Evolutionary conservation across 1,139 yeast species (phyloP).

Genomic region (Geotrichum phurueaensis): DNA sequence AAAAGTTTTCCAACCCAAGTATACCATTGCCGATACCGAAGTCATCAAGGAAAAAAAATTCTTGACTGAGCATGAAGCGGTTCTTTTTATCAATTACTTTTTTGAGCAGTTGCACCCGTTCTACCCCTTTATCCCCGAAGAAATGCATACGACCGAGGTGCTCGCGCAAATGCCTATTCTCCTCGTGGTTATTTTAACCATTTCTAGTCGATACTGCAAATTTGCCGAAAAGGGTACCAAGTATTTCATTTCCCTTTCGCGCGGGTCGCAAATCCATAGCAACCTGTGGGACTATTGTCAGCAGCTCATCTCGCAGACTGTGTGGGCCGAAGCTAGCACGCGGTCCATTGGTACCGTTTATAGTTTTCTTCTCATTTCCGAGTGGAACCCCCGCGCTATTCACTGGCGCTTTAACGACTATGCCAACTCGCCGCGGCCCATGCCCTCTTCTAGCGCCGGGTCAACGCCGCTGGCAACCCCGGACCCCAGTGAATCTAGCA

Average conservation of each 20-base stretch:
- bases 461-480: not conserved
- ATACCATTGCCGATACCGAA: conserved; percentile 51
- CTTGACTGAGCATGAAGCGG: conserved; percentile 63
- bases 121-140: conserved; percentile 78
- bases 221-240: conserved; percentile 19
- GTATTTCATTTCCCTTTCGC: conserved; percentile 15
- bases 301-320: conserved; percentile 72
- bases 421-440: conserved; percentile 51
- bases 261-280: conserved; percentile 46
- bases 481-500: not conserved
- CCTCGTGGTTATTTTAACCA: conserved; percentile 71
- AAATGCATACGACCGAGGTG: conserved; percentile 58
- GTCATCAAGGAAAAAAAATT: conserved; percentile 61
- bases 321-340: conserved; percentile 92
- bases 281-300: conserved; percentile 81
- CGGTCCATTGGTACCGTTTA: conserved; percentile 80
- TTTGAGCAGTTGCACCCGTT: conserved; percentile 81
- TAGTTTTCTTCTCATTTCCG: conserved; percentile 81
- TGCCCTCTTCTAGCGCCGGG: conserved; percentile 10
- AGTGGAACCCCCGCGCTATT: conserved; percentile 93
- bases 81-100: conserved; percentile 54
- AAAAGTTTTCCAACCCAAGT: conserved; percentile 5
- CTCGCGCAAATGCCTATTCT: conserved; percentile 75
- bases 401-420: conserved; percentile 87
- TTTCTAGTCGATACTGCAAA: conserved; percentile 59